Conservation (phyloP, 306 rosid species). For the Casuarina glauca region DNA sequence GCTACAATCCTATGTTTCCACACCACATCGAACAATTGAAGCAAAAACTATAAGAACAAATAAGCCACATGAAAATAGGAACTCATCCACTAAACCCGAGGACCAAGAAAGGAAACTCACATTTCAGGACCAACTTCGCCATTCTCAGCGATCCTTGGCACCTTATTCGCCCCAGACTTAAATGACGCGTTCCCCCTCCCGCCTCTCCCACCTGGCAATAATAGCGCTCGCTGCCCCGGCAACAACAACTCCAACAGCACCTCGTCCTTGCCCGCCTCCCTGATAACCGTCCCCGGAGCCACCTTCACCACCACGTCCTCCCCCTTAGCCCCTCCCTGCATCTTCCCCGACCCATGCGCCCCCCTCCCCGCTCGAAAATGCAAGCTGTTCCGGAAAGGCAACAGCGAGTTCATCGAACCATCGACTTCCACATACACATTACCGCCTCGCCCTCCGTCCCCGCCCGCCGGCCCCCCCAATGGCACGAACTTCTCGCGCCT, state of each 20-base stretch:
- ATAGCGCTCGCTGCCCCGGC: constrained; percentile 74
- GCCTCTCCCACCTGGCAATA: constrained; percentile 91
- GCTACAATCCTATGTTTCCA: neutral
- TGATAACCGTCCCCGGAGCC: constrained; percentile 77
- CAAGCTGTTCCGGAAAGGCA: constrained; percentile 81
- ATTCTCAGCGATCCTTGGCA: constrained; percentile 85
- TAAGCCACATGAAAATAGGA: neutral
- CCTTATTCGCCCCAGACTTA: constrained; percentile 80
- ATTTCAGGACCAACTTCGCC: constrained; percentile 87
- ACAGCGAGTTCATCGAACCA: constrained; percentile 69
- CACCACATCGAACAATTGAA: constrained; percentile 12
- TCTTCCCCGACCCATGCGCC: constrained; percentile 68
- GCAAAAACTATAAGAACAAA: neutral
- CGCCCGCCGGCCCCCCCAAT: constrained; percentile 88
- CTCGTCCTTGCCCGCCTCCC: constrained; percentile 60
- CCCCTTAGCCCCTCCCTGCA: constrained; percentile 82
- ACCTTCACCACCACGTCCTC: constrained; percentile 86
- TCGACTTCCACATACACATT: constrained; percentile 83
- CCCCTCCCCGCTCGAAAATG: constrained; percentile 91
- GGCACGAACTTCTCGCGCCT: constrained; percentile 93
- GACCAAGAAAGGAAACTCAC: constrained; percentile 40
- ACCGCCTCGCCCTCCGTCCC: constrained; percentile 93
- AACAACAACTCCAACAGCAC: constrained; percentile 74
- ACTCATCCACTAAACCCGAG: neutral
- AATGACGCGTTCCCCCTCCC: constrained; percentile 95